Evolutionary conservation across 2,329 filamentous ascomycete genomes (phyloP).

Genomic region (Diaporthe citri): DNA sequence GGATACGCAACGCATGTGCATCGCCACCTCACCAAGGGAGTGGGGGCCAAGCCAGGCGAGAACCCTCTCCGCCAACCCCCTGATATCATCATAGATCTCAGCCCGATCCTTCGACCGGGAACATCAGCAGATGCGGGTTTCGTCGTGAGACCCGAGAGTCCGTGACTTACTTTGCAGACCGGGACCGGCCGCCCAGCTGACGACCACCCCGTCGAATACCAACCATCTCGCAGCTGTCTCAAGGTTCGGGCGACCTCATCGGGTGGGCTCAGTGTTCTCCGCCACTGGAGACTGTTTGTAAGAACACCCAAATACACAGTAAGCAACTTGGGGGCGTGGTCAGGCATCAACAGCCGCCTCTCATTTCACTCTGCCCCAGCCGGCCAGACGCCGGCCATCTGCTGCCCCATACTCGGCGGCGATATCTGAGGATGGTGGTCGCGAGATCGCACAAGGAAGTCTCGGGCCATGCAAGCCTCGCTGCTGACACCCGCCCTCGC

Average conservation of each 20-base stretch:
- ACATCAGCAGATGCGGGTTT: slow-evolving; percentile 22
- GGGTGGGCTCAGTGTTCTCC: background rate
- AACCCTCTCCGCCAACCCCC: background rate
- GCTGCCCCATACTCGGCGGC: background rate
- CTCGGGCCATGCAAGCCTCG: slow-evolving; percentile 31
- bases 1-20: background rate
- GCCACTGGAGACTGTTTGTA: background rate
- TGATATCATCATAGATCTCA: slow-evolving; percentile 17
- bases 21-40: slow-evolving; percentile 19
- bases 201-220: background rate
- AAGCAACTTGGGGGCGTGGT: background rate
- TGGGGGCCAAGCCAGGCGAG: slow-evolving; percentile 24
- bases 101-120: slow-evolving; percentile 20
- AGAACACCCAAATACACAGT: background rate
- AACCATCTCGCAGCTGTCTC: slow-evolving; percentile 17
- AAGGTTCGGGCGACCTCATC: background rate
- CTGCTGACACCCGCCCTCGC: slow-evolving; percentile 26
- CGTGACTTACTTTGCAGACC: slow-evolving; percentile 16
- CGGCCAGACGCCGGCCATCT: background rate
- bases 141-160: slow-evolving; percentile 22
- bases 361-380: background rate
- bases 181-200: slow-evolving; percentile 25
- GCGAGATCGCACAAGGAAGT: slow-evolving; percentile 26
- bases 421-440: slow-evolving; percentile 13
- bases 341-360: slow-evolving; percentile 27